Evolutionary conservation across 768 basidiomycete genomes (phyloP).

Genomic region (Suillus americanus): DNA sequence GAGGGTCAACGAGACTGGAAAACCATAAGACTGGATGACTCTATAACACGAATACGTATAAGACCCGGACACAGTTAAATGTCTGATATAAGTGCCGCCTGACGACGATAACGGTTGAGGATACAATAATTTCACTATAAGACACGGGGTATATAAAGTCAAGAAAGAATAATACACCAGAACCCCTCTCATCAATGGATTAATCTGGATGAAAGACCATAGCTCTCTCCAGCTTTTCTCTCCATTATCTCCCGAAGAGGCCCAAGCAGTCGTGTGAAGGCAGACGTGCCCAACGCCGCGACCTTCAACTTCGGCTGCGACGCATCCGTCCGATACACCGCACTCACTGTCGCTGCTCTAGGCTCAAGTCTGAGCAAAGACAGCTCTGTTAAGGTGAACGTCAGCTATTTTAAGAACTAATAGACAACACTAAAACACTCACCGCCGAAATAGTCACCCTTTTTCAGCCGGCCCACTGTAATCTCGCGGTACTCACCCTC

Average conservation of each 20-base stretch:
- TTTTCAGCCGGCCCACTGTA: slow-evolving; percentile 71
- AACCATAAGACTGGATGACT: background rate
- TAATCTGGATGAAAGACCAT: slow-evolving; percentile 40
- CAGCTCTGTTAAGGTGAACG: slow-evolving; percentile 57
- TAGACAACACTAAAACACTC: slow-evolving; percentile 22
- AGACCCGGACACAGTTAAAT: background rate
- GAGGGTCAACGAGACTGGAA: background rate
- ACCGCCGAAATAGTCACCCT: slow-evolving; percentile 99
- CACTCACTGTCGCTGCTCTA: slow-evolving; percentile 96
- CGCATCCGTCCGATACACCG: slow-evolving; percentile 46
- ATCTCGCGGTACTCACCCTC: slow-evolving; percentile 63
- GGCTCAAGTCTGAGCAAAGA: slow-evolving; percentile 87
- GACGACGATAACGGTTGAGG: background rate
- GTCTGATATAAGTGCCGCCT: background rate
- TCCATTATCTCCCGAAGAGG: slow-evolving; percentile 93
- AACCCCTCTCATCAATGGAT: slow-evolving; percentile 26
- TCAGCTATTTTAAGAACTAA: slow-evolving; percentile 9
- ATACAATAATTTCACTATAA: slow-evolving; percentile 5
- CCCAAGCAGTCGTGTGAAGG: slow-evolving; percentile 92
- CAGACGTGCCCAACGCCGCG: slow-evolving; percentile 88
- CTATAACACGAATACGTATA: background rate
- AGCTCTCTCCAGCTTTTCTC: slow-evolving; percentile 78
- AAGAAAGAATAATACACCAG: slow-evolving; percentile 1
- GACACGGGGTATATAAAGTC: slow-evolving; percentile 2
- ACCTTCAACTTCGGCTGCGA: slow-evolving; percentile 77